These are phyloP conservation scores for Diplogelasinospora grovesii DNA, from an alignment of 495 filamentous ascomycete species.

Conservation along the genomic window DNA sequence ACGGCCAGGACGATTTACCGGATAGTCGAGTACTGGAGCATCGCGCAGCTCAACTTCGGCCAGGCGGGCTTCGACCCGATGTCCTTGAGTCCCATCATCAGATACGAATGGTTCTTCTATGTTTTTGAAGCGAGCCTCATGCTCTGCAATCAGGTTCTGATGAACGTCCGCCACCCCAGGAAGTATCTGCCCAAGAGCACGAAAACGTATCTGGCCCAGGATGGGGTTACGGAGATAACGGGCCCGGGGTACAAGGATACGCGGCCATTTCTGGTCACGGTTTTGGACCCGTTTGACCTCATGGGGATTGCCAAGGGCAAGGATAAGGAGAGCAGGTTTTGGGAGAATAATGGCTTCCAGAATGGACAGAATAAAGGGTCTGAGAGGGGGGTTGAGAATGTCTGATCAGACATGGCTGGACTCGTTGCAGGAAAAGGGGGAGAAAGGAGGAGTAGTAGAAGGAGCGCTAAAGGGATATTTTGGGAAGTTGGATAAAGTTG, in stretches of 20 bases:
- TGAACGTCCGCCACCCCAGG: slow-evolving; percentile 60
- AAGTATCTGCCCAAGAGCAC: slow-evolving; percentile 53
- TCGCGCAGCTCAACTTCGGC: slow-evolving; percentile 25
- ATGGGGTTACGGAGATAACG: slow-evolving; percentile 58
- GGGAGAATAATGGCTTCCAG: slow-evolving; percentile 50
- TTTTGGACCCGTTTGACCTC: slow-evolving; percentile 65
- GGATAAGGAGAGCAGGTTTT: slow-evolving; percentile 47
- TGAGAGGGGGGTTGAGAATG: slow-evolving; percentile 3
- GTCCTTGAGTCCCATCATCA: slow-evolving; percentile 45
- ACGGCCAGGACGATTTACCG: slow-evolving; percentile 59
- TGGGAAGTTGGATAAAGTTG: too few species aligned
- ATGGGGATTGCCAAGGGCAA: slow-evolving; percentile 47
- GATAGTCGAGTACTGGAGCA: slow-evolving; percentile 55
- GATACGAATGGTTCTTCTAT: slow-evolving; percentile 68
- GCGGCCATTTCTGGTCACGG: slow-evolving; percentile 44
- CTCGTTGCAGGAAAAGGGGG: background rate
- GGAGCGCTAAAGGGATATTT: too few species aligned
- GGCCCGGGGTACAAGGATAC: slow-evolving; percentile 57
- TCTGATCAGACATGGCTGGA: background rate
- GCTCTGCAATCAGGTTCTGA: slow-evolving; percentile 52
- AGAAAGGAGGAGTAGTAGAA: background rate
- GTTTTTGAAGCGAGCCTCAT: slow-evolving; percentile 63
- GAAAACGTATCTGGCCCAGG: slow-evolving; percentile 55
- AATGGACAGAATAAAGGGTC: too few species aligned
- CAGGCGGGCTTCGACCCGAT: slow-evolving; percentile 22